These are phyloP conservation scores for Phellinidium pouzarii DNA, from an alignment of 1,284 basidiomycete genomes.

Conservation along the genomic window DNA sequence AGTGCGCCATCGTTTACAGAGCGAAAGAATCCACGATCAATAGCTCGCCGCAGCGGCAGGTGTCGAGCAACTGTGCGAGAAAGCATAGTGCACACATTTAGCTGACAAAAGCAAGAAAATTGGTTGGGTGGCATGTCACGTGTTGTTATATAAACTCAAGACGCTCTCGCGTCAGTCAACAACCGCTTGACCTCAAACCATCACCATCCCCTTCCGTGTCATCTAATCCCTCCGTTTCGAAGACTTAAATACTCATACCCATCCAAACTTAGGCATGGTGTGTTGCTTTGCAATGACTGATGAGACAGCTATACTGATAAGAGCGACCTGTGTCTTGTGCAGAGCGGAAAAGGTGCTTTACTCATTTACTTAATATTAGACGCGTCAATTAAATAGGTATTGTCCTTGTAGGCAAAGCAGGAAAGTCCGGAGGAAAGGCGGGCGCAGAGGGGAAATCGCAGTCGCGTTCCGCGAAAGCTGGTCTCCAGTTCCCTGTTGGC, in stretches of 20 bases:
- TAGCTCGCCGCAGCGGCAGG: background rate
- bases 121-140: constrained; percentile 1
- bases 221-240: background rate
- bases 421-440: constrained; percentile 52
- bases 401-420: constrained; percentile 43
- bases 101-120: background rate
- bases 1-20: background rate
- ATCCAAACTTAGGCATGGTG: background rate
- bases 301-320: background rate
- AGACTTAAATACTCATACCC: constrained; percentile 3
- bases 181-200: constrained; percentile 1
- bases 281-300: background rate
- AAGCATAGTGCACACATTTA: background rate
- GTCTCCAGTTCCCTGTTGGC: constrained; percentile 85
- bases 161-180: background rate
- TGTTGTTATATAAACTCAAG: constrained; percentile 3
- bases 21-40: background rate
- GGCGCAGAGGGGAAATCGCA: constrained; percentile 49
- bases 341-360: constrained; percentile 16
- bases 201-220: constrained; percentile 4
- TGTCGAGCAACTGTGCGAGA: constrained; percentile 1
- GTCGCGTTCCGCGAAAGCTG: constrained; percentile 78
- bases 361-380: background rate
- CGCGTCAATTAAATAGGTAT: background rate
- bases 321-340: background rate